These are phyloP conservation scores for Psidium friedrichsthalianum DNA, from an alignment of 345 rosid genomes.

Conservation along the genomic window DNA sequence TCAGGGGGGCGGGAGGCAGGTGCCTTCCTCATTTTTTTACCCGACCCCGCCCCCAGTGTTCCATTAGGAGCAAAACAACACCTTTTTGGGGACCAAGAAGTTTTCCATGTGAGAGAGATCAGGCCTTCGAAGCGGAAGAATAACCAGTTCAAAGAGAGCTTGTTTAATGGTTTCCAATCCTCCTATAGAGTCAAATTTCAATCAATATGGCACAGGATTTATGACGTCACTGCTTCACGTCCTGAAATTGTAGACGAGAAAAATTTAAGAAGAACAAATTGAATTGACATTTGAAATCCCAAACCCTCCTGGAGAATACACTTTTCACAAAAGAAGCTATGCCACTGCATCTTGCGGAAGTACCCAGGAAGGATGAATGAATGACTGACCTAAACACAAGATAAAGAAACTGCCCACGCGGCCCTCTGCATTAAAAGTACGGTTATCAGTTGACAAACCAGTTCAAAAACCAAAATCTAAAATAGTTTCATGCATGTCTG, in stretches of 20 bases:
- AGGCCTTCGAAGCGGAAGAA: constrained; percentile 81
- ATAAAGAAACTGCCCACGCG: background rate
- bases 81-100: constrained; percentile 98
- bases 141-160: constrained; percentile 80
- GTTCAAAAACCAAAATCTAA: background rate
- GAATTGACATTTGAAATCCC: background rate
- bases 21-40: too few relatives aligned
- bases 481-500: background rate
- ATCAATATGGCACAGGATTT: constrained; percentile 85
- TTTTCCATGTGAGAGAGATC: constrained; percentile 80
- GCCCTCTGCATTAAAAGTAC: background rate
- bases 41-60: constrained; percentile 99
- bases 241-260: constrained; percentile 26
- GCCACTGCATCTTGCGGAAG: background rate
- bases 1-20: too few relatives aligned
- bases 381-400: background rate
- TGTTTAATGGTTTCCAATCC: constrained; percentile 74
- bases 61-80: constrained; percentile 86
- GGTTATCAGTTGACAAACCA: background rate
- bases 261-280: background rate
- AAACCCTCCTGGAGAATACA: background rate
- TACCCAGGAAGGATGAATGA: background rate
- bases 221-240: constrained; percentile 94
- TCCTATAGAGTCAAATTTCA: constrained; percentile 86
- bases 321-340: background rate